Evolutionary conservation across 768 basidiomycete species (phyloP).

Genomic region (Russula vinacea): DNA sequence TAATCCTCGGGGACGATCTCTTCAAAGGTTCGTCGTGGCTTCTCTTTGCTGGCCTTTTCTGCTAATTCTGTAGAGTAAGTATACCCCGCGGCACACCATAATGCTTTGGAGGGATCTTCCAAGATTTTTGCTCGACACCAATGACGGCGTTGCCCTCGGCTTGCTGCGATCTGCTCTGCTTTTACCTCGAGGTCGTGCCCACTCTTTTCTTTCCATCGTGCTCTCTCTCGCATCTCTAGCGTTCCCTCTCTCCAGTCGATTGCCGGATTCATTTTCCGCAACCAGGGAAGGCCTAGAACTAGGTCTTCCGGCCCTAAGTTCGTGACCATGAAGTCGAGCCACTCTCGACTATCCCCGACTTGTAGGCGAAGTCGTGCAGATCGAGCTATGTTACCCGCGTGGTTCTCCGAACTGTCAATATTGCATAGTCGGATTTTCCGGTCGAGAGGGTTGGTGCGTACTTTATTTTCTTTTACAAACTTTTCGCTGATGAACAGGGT

Average conservation of each 20-base stretch:
- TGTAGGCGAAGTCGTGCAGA: not conserved
- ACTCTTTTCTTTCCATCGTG: too few species aligned
- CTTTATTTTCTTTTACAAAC: accelerated
- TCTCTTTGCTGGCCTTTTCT: too few species aligned
- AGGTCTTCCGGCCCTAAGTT: not conserved
- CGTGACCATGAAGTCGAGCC: not conserved
- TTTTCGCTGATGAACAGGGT: not conserved
- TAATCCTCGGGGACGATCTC: too few species aligned
- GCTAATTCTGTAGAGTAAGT: too few species aligned
- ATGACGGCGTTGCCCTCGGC: accelerated
- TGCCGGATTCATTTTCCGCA: accelerated
- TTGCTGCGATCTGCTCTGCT: too few species aligned
- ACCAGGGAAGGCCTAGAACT: not conserved
- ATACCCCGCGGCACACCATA: not conserved
- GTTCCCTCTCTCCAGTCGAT: not conserved
- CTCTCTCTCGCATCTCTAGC: not conserved
- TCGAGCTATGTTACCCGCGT: accelerated
- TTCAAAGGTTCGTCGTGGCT: too few species aligned
- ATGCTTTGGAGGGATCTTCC: not conserved
- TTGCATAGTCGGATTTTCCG: not conserved
- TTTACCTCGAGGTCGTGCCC: too few species aligned
- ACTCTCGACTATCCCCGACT: accelerated
- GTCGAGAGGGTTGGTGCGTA: accelerated
- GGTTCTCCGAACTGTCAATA: not conserved
- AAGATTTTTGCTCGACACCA: not conserved